Conservation (phyloP, 345 rosid species). For the Theobroma cacao region DNA sequence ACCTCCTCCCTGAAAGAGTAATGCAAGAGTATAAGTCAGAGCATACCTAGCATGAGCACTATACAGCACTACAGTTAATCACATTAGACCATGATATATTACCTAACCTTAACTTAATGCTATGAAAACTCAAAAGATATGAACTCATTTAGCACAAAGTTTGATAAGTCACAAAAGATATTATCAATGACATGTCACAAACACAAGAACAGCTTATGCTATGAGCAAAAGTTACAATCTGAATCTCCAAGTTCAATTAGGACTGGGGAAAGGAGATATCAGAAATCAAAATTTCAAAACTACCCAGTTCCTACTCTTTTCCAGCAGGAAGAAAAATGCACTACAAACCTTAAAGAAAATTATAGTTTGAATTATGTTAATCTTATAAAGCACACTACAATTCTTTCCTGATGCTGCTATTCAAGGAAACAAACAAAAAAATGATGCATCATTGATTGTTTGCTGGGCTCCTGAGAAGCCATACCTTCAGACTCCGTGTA, state of each 20-base stretch:
- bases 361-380: neutral
- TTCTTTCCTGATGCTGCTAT: neutral
- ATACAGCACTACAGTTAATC: neutral
- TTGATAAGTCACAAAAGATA: neutral
- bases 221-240: neutral
- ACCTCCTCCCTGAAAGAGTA: constrained; percentile 69
- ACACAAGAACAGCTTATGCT: neutral
- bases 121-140: neutral
- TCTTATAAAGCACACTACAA: neutral
- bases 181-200: neutral
- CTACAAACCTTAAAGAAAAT: neutral
- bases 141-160: constrained; percentile 3
- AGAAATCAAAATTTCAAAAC: neutral
- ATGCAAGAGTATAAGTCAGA: neutral
- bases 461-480: constrained; percentile 13
- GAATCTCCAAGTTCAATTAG: neutral
- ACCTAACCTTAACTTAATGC: neutral
- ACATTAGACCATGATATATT: neutral
- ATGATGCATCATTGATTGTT: constrained; percentile 1
- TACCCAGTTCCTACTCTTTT: neutral
- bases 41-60: neutral
- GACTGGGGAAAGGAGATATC: neutral
- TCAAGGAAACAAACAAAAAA: neutral
- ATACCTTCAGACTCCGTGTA: constrained; percentile 98
- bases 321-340: neutral